Evolutionary conservation across 495 filamentous ascomycete species (phyloP).

Genomic region (Penicilliopsis zonata): DNA sequence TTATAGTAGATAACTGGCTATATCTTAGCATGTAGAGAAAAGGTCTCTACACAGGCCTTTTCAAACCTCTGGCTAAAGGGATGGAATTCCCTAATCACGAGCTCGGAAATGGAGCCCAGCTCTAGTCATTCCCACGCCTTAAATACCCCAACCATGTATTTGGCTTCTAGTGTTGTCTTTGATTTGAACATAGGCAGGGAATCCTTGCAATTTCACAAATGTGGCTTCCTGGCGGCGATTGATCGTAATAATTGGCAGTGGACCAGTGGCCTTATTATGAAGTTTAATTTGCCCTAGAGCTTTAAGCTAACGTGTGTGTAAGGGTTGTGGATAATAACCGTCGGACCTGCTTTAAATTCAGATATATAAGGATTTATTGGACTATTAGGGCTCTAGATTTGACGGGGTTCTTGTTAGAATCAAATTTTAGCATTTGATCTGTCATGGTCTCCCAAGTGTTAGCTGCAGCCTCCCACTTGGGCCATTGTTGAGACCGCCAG

Average conservation of each 20-base stretch:
- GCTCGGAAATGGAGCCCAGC: background rate
- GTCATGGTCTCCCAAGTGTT: background rate
- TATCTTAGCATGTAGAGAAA: conserved; percentile 4
- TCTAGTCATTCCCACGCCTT: background rate
- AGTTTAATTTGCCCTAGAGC: background rate
- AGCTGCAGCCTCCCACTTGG: background rate
- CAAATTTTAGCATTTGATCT: background rate
- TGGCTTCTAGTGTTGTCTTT: background rate
- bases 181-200: background rate
- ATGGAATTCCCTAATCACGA: background rate
- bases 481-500: background rate
- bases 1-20: conserved; percentile 2
- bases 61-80: conserved; percentile 1
- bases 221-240: conserved; percentile 2
- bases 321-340: background rate
- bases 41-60: background rate
- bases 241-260: conserved; percentile 1
- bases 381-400: background rate
- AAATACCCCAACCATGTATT: background rate
- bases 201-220: conserved; percentile 1
- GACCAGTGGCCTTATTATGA: conserved; percentile 2
- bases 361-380: background rate
- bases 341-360: background rate
- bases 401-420: background rate
- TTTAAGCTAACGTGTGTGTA: background rate